Base-by-base conservation (phyloP, 257 asterid species). In the Solanum virginianum region DNA sequence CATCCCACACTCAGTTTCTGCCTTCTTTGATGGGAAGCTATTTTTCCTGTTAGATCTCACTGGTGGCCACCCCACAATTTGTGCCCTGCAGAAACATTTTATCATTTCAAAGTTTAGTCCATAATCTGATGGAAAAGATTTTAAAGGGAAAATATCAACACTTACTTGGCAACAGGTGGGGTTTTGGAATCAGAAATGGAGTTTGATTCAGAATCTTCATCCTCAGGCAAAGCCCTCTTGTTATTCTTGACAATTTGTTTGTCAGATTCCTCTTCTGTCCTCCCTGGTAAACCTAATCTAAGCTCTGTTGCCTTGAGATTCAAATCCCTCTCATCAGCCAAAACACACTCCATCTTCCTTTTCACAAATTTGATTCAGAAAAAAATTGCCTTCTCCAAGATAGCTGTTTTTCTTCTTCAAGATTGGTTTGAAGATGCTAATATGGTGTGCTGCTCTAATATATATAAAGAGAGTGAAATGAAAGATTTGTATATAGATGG, bases 1-100 rank as follows among this genome's bases (percentile, higher is more conserved):
- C 85, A 89, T 91, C 83, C 94, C 98, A 66, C 43, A 32, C 29
- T 90, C 92, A 59, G 82, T 11, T 26, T 88, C 92, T 24, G 83
- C 22, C 59, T 77, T 90, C 88, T 80, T 88, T 53, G 32, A 17
- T 88, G 68, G 92, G 56, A 86, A 77, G 68, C 80, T 91, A 83
- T 83, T 91, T 81, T 91, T 91, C 93, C 95, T 86, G 93, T 87
- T 88, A 7, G 92, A 87, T 62, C 93, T 91, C 85, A 92, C 93
- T 83, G 95, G 95, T 29, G 95, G 95, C 95, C 95, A 92, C 77
- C 95, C 95, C 14, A 92, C 92, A 17, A 91, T 90, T 85, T 90
- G 94, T 36, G 92, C 89, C 90, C 95, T 92, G 83, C 62, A 29
- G 6, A 72, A 65, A 45, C 70, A 5, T 65, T 36, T 45, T 26